phyloP scores from a whole-genome alignment of 2,329 filamentous ascomycete genomes.

The Talaromyces sp. region DNA sequence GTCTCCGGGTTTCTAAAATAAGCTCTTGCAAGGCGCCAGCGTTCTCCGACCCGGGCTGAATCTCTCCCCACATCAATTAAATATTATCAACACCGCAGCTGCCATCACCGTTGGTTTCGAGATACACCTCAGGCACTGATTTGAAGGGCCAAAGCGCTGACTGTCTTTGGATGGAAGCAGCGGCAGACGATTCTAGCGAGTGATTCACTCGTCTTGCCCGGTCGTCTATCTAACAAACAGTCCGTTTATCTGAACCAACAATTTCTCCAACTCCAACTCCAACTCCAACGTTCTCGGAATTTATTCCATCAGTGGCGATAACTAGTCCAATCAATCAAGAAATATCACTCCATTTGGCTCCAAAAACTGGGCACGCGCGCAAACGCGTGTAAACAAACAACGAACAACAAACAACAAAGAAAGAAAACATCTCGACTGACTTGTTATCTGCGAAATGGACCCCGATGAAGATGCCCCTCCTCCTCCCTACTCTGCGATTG shows the following conservation, averaged over 20 bases:
- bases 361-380: neutral
- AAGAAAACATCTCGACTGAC: neutral
- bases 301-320: neutral
- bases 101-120: neutral
- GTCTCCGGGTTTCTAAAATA: neutral
- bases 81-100: neutral
- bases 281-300: neutral
- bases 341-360: neutral
- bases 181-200: neutral
- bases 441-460: slow-evolving; percentile 5
- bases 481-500: slow-evolving; percentile 38
- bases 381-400: neutral
- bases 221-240: neutral
- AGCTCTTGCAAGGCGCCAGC: neutral
- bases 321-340: neutral
- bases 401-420: neutral
- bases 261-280: neutral
- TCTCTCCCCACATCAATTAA: neutral
- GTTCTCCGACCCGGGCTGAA: neutral
- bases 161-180: neutral
- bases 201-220: too few relatives aligned
- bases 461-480: slow-evolving; percentile 29
- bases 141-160: neutral
- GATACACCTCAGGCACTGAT: neutral
- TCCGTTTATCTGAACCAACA: neutral